phyloP scores from a whole-genome alignment of 805 yeast species.

The Starmerella floricola region DNA sequence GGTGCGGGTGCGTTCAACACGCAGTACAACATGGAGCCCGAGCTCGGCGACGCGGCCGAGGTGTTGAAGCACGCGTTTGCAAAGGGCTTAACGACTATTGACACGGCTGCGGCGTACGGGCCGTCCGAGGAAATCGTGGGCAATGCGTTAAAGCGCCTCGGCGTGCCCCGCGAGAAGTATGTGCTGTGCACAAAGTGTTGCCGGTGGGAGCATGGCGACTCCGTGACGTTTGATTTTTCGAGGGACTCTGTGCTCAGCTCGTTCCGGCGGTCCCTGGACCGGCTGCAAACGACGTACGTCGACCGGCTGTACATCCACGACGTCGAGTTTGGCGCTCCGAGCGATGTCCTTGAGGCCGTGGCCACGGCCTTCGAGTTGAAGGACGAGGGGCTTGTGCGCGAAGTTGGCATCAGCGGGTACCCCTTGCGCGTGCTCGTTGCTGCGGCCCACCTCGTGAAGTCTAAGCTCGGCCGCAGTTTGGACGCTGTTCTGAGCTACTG shows the following conservation, averaged over 20 bases:
- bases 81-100: constrained; percentile 63
- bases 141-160: constrained; percentile 38
- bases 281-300: constrained; percentile 56
- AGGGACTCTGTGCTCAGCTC: constrained; percentile 48
- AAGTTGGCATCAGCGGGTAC: constrained; percentile 77
- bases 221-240: constrained; percentile 72
- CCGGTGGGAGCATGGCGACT: constrained; percentile 50
- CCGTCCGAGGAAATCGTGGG: constrained; percentile 73
- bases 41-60: constrained; percentile 42
- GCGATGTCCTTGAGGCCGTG: constrained; percentile 50
- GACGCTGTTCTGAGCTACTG: constrained; percentile 72
- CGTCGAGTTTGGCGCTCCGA: constrained; percentile 60
- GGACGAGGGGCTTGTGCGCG: constrained; percentile 45
- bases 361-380: constrained; percentile 48
- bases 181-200: constrained; percentile 81
- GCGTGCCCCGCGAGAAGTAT: constrained; percentile 44
- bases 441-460: constrained; percentile 34
- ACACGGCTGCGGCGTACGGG: constrained; percentile 90
- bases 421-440: constrained; percentile 59
- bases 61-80: constrained; percentile 50
- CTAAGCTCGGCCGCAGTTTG: constrained; percentile 42
- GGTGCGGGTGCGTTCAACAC: constrained; percentile 86
- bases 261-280: constrained; percentile 50
- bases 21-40: constrained; percentile 65
- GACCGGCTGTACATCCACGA: constrained; percentile 84